Percentiles rank a stretch among this genome's conserved stretches.
Evolutionary conservation across 1,139 yeast genomes (phyloP).

Genomic region (Yamadazyma blattariae): DNA sequence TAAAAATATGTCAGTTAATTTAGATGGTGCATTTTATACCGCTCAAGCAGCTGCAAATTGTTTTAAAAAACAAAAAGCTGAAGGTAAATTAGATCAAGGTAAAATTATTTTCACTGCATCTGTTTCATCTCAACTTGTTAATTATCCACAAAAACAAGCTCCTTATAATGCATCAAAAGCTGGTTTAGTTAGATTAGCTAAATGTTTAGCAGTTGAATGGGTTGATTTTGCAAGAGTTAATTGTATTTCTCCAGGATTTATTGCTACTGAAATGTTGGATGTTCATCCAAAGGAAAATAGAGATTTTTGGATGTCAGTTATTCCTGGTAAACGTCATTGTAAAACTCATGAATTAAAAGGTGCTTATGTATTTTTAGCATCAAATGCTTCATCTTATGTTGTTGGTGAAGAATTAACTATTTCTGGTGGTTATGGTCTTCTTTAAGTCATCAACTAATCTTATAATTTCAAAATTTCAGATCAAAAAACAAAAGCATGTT

Average conservation of each 20-base stretch:
- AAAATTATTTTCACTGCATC: conserved; percentile 62
- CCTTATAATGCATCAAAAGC: conserved; percentile 59
- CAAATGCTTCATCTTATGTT: conserved; percentile 49
- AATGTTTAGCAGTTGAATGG: conserved; percentile 54
- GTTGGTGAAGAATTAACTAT: conserved; percentile 53
- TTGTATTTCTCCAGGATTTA: conserved; percentile 56
- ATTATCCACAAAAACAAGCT: conserved; percentile 52
- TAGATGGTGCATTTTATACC: conserved; percentile 59
- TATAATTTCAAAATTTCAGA: too few species aligned
- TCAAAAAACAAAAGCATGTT: too few species aligned
- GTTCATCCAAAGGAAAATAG: conserved; percentile 32
- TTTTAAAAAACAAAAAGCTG: conserved; percentile 41
- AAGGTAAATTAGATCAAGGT: conserved; percentile 26
- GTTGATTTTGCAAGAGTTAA: conserved; percentile 56
- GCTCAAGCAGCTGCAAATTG: conserved; percentile 52
- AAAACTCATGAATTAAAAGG: conserved; percentile 54
- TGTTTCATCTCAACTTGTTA: conserved; percentile 55
- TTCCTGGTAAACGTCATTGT: conserved; percentile 54
- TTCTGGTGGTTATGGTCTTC: conserved; percentile 52
- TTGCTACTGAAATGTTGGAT: conserved; percentile 51
- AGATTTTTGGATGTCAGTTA: conserved; percentile 35
- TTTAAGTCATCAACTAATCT: conserved; percentile 4
- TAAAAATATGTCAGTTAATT: conserved; percentile 57
- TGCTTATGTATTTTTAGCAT: conserved; percentile 48
- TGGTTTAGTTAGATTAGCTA: conserved; percentile 50